A percentile compares a stretch with the other conserved stretches of the same genome.
Conservation (phyloP, 345 rosid genomes). For the Eutrema heterophyllum region DNA sequence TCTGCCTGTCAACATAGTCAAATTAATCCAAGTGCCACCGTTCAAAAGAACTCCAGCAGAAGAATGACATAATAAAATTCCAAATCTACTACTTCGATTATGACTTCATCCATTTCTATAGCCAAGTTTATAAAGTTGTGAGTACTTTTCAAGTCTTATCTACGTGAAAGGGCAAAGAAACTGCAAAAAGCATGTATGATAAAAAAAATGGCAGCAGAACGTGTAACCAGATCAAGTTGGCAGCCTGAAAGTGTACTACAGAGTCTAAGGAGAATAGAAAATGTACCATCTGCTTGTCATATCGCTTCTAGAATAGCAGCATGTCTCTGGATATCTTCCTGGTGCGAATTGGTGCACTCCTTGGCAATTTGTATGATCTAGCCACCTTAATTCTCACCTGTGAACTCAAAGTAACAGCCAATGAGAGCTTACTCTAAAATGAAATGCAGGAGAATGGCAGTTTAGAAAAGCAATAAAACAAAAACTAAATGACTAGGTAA, state of each 20-base stretch:
- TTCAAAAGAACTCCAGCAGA: too few species aligned
- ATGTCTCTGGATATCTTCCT: slow-evolving; percentile 96
- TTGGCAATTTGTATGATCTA: slow-evolving; percentile 78
- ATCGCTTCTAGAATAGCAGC: slow-evolving; percentile 93
- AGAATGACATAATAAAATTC: too few species aligned
- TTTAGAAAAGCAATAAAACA: neutral
- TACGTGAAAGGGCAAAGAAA: too few species aligned
- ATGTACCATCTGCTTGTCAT: slow-evolving; percentile 95
- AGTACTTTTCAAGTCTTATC: neutral
- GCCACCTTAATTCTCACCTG: slow-evolving; percentile 90
- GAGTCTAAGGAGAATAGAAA: slow-evolving; percentile 1
- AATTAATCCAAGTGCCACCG: slow-evolving; percentile 24
- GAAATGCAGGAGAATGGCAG: neutral
- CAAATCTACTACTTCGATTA: too few species aligned
- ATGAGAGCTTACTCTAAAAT: neutral
- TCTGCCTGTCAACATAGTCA: slow-evolving; percentile 68
- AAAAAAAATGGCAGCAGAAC: too few species aligned
- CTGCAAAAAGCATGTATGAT: too few species aligned
- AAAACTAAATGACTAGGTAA: neutral
- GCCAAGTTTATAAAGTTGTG: too few species aligned
- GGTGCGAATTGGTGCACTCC: slow-evolving; percentile 93
- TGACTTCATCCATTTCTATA: too few species aligned
- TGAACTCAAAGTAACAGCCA: slow-evolving; percentile 26
- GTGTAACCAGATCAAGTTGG: too few species aligned
- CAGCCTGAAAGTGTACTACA: too few species aligned